Conservation (phyloP, 2,329 filamentous ascomycete genomes). For the Penicillium sp. region DNA sequence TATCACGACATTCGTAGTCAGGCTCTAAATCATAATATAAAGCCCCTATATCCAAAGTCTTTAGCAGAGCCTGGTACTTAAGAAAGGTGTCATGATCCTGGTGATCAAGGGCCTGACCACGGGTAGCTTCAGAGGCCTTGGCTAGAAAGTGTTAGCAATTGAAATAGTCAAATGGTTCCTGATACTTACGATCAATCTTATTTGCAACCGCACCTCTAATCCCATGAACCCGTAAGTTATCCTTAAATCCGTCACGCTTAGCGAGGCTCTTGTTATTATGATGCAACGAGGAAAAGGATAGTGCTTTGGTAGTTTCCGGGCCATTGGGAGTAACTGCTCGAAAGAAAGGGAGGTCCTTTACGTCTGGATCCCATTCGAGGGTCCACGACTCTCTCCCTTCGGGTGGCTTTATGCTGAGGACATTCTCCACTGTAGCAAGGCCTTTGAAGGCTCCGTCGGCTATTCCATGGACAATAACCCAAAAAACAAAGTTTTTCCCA, state of each 20-base stretch:
- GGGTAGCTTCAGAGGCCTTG: not conserved
- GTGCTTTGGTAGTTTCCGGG: not conserved
- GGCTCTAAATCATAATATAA: constrained; percentile 18
- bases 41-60: constrained; percentile 21
- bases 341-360: constrained; percentile 14
- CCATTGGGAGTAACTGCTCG: constrained; percentile 12
- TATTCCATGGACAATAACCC: constrained; percentile 19
- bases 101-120: not conserved
- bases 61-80: constrained; percentile 22
- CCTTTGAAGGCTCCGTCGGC: constrained; percentile 22
- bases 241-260: constrained; percentile 11
- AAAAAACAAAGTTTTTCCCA: constrained; percentile 22
- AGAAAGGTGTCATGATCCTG: not conserved
- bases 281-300: constrained; percentile 17
- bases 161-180: not conserved
- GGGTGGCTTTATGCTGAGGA: constrained; percentile 7
- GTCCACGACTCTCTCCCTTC: constrained; percentile 17
- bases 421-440: constrained; percentile 9
- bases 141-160: not conserved
- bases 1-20: constrained; percentile 20
- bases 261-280: constrained; percentile 17
- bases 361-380: constrained; percentile 15
- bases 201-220: constrained; percentile 14
- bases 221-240: constrained; percentile 12
- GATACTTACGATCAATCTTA: constrained; percentile 9